Conservation (phyloP, 257 asterid genomes). For the Jasminum sambac region DNA sequence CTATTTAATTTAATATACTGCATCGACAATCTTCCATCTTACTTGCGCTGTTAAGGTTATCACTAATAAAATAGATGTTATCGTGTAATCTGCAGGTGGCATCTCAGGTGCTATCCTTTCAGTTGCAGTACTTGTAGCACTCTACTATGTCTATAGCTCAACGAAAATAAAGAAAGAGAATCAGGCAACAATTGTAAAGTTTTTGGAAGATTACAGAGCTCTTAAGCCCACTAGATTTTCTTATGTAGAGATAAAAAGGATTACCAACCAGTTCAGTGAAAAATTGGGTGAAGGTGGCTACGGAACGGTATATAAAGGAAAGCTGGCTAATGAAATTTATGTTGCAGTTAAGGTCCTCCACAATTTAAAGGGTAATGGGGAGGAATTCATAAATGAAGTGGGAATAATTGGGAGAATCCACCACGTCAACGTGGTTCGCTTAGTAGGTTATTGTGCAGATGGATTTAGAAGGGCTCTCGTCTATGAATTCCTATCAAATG, state of each 20-base stretch:
- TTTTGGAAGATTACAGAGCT: slow-evolving; percentile 15
- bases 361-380: no score
- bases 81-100: neutral
- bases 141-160: slow-evolving; percentile 9
- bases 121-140: neutral
- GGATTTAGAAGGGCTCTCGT: slow-evolving; percentile 39
- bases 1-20: neutral
- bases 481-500: slow-evolving; percentile 38
- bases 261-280: slow-evolving; percentile 28
- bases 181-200: slow-evolving; percentile 9
- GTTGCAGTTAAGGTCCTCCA: no score
- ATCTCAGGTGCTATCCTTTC: neutral
- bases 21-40: neutral
- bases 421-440: no score
- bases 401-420: no score
- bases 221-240: slow-evolving; percentile 29
- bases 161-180: slow-evolving; percentile 4
- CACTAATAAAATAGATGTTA: neutral
- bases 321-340: no score
- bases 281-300: no score
- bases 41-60: neutral
- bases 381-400: no score
- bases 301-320: no score
- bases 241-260: slow-evolving; percentile 26
- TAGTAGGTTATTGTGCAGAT: slow-evolving; percentile 44